Evolutionary conservation across 2,329 filamentous ascomycete genomes (phyloP), one percentile per base, ranked within the genome.

Genomic region (Thermoascus crustaceus): DNA sequence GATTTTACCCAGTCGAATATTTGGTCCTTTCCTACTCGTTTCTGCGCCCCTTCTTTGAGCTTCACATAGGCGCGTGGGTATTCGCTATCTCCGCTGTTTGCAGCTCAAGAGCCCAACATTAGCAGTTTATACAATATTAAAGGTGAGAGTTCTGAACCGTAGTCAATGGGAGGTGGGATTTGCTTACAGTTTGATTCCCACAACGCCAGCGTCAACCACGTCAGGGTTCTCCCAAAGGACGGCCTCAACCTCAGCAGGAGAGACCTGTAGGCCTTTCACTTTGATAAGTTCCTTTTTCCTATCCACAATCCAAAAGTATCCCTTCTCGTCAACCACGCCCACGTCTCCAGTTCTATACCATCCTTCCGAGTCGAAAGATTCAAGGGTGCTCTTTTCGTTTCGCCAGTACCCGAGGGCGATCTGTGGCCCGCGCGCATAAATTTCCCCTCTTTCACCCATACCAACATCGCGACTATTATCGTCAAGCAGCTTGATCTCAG

Each of bases 21-120:
- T 5, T 41, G 11, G 7, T n/a, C 25, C n/a, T 23, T 35, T 7
- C 18, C n/a, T 5, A 41, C 18, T 21, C 14, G 19, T 21, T 51
- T 55, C 46, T 60, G 66, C 4, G 62, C 63, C 3, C 59, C 47
- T n/a, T 68, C 67, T 37, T 72, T 70, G 9, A 73, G 42, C 2
- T 58, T 58, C 3, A 76, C 64, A 40, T 76, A 76, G 2, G 70
- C 73, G 14, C 72, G 61, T 2, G 72, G 72, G 54, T 60, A 68
- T 47, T 75, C 72, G 23, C 72, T 61, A 13, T 60, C 63, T 22
- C 68, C 54, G 6, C n/a, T n/a, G n/a, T n/a, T n/a, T n/a, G n/a
- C n/a, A n/a, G n/a, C n/a, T n/a, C n/a, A n/a, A n/a, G n/a, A n/a
- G n/a, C n/a, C n/a, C n/a, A n/a, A n/a, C n/a, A n/a, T n/a, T n/a